A percentile compares a stretch with the other conserved stretches of the same genome.
Conservation (phyloP, 371 early-diverging fungal genomes). For the Mucor saturninus region DNA sequence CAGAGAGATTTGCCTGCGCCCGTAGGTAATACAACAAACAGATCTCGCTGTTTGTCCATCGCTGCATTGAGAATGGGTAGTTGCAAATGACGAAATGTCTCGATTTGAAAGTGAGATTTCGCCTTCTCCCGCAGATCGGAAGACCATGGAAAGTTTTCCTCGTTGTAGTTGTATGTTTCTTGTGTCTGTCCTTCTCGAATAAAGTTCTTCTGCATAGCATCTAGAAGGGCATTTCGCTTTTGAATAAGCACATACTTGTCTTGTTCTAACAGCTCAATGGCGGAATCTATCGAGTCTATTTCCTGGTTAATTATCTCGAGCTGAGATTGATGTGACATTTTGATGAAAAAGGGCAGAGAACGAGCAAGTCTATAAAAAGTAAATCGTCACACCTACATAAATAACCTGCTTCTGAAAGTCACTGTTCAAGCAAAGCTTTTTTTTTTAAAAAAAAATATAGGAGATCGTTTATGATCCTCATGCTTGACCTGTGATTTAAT, state of each 20-base stretch:
- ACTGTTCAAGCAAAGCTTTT: no score
- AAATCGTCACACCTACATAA: not conserved
- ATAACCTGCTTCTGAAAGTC: no score
- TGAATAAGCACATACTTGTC: not conserved
- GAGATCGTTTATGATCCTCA: no score
- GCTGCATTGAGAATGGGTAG: constrained; percentile 78
- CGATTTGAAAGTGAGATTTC: constrained; percentile 52
- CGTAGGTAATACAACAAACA: constrained; percentile 88
- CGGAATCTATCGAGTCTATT: constrained; percentile 27
- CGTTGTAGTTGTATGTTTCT: constrained; percentile 30
- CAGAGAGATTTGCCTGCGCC: constrained; percentile 92
- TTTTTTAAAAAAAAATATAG: no score
- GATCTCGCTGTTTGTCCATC: constrained; percentile 67
- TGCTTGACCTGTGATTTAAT: no score
- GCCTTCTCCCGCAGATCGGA: constrained; percentile 38
- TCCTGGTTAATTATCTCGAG: constrained; percentile 24
- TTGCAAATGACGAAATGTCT: constrained; percentile 73
- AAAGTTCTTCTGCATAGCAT: constrained; percentile 12
- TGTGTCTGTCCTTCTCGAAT: not conserved
- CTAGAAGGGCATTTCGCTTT: constrained; percentile 9
- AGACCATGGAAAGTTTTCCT: constrained; percentile 60
- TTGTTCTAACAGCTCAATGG: constrained; percentile 19
- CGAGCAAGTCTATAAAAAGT: not conserved
- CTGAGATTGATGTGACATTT: constrained; percentile 14
- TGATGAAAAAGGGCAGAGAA: not conserved